phyloP scores from a whole-genome alignment of 306 rosid genomes.

The Cicer arietinum region DNA sequence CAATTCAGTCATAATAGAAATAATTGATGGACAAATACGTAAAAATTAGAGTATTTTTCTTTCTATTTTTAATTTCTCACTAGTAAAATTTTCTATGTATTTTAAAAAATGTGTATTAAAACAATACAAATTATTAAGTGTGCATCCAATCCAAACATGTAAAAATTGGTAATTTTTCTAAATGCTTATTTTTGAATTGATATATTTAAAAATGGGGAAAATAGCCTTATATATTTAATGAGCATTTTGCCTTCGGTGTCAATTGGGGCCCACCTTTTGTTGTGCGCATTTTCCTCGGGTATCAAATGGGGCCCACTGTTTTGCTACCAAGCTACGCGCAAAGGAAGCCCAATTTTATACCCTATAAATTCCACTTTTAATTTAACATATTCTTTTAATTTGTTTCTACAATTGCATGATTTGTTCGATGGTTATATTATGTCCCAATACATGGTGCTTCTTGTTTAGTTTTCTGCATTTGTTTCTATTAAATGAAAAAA shows the following conservation, averaged over 20 bases:
- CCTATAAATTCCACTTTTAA: constrained; percentile 27
- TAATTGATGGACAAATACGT: background rate
- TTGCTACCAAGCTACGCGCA: constrained; percentile 19
- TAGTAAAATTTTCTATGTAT: no score
- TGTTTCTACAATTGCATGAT: constrained; percentile 9
- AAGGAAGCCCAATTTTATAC: constrained; percentile 30
- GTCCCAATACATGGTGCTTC: constrained; percentile 3
- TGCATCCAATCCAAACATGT: no score
- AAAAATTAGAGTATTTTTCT: no score
- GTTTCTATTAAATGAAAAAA: background rate
- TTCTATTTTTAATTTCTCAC: no score
- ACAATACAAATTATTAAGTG: no score
- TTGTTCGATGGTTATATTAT: constrained; percentile 16
- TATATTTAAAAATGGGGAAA: no score
- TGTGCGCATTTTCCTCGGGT: constrained; percentile 15
- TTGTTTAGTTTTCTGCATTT: constrained; percentile 8
- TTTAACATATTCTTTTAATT: background rate
- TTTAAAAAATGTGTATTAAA: no score
- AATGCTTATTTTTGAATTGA: no score
- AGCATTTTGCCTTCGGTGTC: constrained; percentile 40
- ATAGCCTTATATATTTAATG: background rate
- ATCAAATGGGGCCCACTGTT: constrained; percentile 46
- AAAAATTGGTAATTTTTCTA: no score
- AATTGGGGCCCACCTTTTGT: constrained; percentile 42
- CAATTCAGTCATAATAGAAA: background rate